Evolutionary conservation across 1,139 yeast species (phyloP).

Genomic region (Yamadazyma atlantica): DNA sequence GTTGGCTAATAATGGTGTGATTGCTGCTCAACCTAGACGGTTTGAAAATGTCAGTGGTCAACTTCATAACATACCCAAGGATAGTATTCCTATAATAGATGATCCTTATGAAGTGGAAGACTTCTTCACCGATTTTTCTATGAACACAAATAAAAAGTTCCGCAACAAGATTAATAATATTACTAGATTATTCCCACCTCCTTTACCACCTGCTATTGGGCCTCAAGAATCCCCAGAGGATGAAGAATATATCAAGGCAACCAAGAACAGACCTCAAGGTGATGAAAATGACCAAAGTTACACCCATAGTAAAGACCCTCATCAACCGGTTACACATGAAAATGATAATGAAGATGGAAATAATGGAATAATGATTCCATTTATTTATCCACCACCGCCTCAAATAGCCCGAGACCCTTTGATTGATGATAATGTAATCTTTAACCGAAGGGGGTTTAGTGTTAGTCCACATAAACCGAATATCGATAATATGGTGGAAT

Average conservation of each 20-base stretch:
- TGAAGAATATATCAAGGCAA: neutral
- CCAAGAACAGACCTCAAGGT: too few species aligned
- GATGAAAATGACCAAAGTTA: neutral
- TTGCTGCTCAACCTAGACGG: neutral
- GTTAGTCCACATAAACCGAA: constrained; percentile 6
- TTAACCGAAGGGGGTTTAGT: constrained; percentile 1
- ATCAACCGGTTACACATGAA: neutral
- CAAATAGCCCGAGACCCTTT: constrained; percentile 29
- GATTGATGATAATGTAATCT: constrained; percentile 10
- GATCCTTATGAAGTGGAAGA: constrained; percentile 29
- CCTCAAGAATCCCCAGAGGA: neutral
- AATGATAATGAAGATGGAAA: neutral
- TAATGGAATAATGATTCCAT: constrained; percentile 46
- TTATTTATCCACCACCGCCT: constrained; percentile 48
- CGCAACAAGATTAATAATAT: constrained; percentile 27
- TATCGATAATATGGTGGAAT: constrained; percentile 17
- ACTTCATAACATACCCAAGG: constrained; percentile 30
- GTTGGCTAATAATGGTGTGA: neutral
- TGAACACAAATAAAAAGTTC: constrained; percentile 16
- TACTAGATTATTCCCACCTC: constrained; percentile 40
- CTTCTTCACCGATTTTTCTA: constrained; percentile 37
- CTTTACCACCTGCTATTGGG: constrained; percentile 29
- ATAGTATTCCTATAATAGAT: constrained; percentile 37
- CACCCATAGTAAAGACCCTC: constrained; percentile 7
- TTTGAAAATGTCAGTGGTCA: constrained; percentile 7